Percentiles rank a stretch among this genome's conserved stretches.
These are phyloP conservation scores for Populus euphratica DNA, from an alignment of 345 rosid species.

Conservation along the genomic window DNA sequence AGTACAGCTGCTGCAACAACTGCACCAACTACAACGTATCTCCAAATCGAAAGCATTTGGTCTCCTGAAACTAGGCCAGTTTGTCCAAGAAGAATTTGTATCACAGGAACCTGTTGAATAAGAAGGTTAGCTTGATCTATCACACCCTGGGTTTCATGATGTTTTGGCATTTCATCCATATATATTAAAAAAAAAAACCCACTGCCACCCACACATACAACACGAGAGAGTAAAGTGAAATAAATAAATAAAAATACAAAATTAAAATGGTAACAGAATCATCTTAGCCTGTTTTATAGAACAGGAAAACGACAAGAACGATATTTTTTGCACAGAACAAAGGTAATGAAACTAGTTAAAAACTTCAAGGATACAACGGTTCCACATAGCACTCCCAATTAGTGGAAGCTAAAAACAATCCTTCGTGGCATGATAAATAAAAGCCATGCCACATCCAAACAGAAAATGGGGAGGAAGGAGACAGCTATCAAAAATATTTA, in stretches of 20 bases:
- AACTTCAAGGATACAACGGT: background rate
- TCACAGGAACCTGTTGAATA: conserved; percentile 79
- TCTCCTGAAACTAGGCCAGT: conserved; percentile 82
- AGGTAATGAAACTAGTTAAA: background rate
- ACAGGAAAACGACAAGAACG: background rate
- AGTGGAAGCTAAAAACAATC: background rate
- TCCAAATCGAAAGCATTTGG: conserved; percentile 95
- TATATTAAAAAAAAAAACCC: background rate
- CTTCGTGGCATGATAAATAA: background rate
- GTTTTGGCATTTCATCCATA: no score
- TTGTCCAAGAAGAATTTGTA: conserved; percentile 89
- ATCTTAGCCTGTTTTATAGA: background rate
- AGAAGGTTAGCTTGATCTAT: background rate
- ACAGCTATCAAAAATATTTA: conserved; percentile 22
- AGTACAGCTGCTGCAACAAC: conserved; percentile 89
- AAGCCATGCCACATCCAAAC: background rate
- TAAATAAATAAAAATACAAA: background rate
- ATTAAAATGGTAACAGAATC: no score
- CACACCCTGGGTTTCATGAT: background rate
- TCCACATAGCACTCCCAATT: background rate
- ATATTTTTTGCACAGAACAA: no score
- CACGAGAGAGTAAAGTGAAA: background rate
- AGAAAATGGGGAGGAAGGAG: background rate
- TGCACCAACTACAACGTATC: conserved; percentile 92
- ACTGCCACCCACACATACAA: background rate